Evolutionary conservation across 176 grass and related monocot species (phyloP).

Genomic region (Triticum dicoccoides): DNA sequence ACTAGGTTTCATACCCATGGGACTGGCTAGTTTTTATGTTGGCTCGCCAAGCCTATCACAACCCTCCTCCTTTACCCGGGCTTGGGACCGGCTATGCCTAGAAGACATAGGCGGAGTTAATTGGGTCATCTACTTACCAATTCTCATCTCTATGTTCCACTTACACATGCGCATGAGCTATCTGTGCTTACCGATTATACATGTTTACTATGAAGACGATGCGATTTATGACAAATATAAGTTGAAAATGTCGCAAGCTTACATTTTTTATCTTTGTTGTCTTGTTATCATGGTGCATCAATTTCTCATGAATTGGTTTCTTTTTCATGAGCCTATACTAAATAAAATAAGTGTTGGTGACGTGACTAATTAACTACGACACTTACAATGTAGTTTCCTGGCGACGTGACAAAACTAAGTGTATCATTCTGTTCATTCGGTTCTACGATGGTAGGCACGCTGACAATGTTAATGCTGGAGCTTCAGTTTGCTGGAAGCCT

Average conservation of each 20-base stretch:
- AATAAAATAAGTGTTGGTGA: background rate
- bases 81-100: too few relatives aligned
- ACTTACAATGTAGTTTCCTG: background rate
- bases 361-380: background rate
- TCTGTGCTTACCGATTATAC: background rate
- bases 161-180: background rate
- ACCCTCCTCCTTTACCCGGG: too few relatives aligned
- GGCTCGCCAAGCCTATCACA: too few relatives aligned
- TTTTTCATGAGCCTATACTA: background rate
- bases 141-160: background rate
- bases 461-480: conserved; percentile 5
- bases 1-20: too few relatives aligned
- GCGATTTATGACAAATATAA: background rate
- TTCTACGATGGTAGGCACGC: background rate
- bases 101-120: background rate
- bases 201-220: background rate
- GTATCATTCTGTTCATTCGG: background rate
- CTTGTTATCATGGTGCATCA: background rate
- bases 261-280: background rate
- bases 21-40: too few relatives aligned
- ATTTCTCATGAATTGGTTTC: background rate
- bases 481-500: conserved; percentile 15
- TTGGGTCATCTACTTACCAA: background rate
- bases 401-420: too few relatives aligned
- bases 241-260: background rate